phyloP scores from a whole-genome alignment of 306 rosid species.

The Cucurbita moschata region DNA sequence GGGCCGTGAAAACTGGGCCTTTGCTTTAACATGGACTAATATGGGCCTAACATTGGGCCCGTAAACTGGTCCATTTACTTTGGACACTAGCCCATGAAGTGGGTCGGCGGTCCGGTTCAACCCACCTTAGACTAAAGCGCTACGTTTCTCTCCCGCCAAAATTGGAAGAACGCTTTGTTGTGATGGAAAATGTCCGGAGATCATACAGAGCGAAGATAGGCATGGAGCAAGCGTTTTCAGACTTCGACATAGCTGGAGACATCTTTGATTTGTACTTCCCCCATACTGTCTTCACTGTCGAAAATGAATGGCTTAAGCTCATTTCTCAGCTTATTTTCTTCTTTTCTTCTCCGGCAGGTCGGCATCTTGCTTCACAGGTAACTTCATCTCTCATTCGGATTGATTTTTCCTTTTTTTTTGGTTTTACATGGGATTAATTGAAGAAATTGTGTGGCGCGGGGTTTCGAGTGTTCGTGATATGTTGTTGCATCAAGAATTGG shows the following conservation, averaged over 20 bases:
- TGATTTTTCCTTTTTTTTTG: neutral
- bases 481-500: neutral
- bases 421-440: neutral
- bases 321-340: conserved; percentile 36
- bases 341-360: conserved; percentile 39
- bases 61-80: neutral
- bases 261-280: conserved; percentile 42
- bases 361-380: conserved; percentile 45
- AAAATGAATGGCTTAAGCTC: conserved; percentile 49
- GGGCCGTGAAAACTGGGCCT: neutral
- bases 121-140: neutral
- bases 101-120: neutral
- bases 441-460: neutral
- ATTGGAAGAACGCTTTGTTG: neutral
- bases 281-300: conserved; percentile 38
- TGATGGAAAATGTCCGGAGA: conserved; percentile 9
- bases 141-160: conserved; percentile 25
- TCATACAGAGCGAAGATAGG: neutral
- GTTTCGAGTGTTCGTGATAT: neutral
- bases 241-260: conserved; percentile 13
- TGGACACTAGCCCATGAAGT: neutral
- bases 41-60: neutral
- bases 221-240: conserved; percentile 13
- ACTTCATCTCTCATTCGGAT: neutral
- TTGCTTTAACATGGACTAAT: neutral